Conservation (phyloP, 345 rosid species). For the Gossypium thurberi region DNA sequence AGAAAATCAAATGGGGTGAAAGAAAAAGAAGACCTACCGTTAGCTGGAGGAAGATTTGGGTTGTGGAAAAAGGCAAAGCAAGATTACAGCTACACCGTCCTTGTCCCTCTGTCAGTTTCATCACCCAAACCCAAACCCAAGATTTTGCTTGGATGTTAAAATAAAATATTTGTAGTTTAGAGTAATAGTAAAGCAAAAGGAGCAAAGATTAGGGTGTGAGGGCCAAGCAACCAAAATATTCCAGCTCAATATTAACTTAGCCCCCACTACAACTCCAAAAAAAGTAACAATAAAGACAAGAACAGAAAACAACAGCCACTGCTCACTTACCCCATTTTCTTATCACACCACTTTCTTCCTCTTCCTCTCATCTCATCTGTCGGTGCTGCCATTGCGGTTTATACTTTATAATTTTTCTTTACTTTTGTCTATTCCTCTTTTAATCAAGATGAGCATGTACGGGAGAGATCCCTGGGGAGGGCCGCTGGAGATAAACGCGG, state of each 20-base stretch:
- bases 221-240: neutral
- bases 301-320: neutral
- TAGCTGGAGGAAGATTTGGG: too few species aligned
- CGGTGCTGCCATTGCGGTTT: neutral
- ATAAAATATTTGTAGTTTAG: neutral
- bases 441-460: constrained; percentile 50
- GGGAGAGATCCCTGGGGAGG: constrained; percentile 99
- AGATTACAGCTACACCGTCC: too few species aligned
- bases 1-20: too few species aligned
- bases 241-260: neutral
- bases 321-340: neutral
- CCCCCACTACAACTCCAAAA: neutral
- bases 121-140: too few species aligned
- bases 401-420: neutral
- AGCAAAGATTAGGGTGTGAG: neutral
- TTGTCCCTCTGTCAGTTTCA: too few species aligned
- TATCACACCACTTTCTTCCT: neutral
- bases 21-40: too few species aligned
- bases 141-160: too few species aligned
- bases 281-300: neutral
- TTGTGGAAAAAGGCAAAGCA: too few species aligned
- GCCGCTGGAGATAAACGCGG: constrained; percentile 81
- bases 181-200: neutral
- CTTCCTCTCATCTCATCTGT: neutral
- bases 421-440: neutral